Conservation (phyloP, 176 grass and related monocot species). For the Hsuehochloa calcarea region DNA sequence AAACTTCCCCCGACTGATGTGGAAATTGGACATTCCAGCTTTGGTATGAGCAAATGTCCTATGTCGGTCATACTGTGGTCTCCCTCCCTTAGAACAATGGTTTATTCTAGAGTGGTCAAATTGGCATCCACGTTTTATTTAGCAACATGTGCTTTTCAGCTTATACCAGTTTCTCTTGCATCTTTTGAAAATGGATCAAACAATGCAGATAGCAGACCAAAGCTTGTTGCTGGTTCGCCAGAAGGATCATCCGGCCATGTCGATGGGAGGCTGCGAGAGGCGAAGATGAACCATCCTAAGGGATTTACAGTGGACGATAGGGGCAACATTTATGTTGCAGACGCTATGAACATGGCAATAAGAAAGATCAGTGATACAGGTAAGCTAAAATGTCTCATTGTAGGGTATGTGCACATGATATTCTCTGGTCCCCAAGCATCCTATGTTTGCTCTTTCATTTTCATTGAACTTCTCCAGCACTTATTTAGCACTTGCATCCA, state of each 20-base stretch:
- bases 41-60: not conserved
- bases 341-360: constrained; percentile 96
- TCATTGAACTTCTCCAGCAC: constrained; percentile 5
- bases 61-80: not conserved
- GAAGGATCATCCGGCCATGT: constrained; percentile 88
- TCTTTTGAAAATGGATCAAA: constrained; percentile 23
- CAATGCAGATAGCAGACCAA: constrained; percentile 90
- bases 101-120: not conserved
- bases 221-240: constrained; percentile 81
- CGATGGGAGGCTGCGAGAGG: constrained; percentile 71
- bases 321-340: constrained; percentile 96
- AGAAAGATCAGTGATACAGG: constrained; percentile 95
- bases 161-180: not conserved
- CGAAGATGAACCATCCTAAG: constrained; percentile 87
- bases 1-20: not conserved
- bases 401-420: constrained; percentile 14
- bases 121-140: not conserved
- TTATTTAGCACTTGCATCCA: constrained; percentile 14
- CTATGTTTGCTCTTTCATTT: constrained; percentile 29
- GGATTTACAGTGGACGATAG: constrained; percentile 81
- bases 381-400: constrained; percentile 41
- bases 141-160: not conserved
- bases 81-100: not conserved
- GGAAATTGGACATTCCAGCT: not conserved
- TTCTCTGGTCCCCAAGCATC: constrained; percentile 29